These are phyloP conservation scores for Plasmodium cynomolgi DNA, from an alignment of 169 alveolate species.

Conservation along the genomic window DNA sequence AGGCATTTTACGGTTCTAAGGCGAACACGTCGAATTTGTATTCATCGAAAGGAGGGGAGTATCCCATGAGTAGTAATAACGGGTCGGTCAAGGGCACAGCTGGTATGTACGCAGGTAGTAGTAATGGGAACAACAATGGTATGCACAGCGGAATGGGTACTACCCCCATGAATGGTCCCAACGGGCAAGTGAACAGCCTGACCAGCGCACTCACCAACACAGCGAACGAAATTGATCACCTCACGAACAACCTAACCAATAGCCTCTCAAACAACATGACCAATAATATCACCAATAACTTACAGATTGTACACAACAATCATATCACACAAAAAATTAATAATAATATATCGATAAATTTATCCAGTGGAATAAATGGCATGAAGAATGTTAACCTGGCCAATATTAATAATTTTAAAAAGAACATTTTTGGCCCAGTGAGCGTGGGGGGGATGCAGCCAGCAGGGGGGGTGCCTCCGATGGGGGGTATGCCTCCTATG, in stretches of 20 bases:
- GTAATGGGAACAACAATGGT: neutral
- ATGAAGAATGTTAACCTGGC: neutral
- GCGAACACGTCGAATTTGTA: neutral
- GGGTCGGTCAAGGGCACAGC: neutral
- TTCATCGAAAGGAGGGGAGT: neutral
- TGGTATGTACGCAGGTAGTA: neutral
- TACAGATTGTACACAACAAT: slow-evolving; percentile 27
- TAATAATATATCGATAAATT: slow-evolving; percentile 22
- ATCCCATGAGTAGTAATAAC: neutral
- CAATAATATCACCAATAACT: slow-evolving; percentile 16
- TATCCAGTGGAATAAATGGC: slow-evolving; percentile 6
- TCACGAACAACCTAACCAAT: neutral
- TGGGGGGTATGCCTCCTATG: neutral
- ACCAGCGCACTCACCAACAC: neutral
- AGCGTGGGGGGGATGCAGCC: neutral
- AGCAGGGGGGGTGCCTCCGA: too few relatives aligned
- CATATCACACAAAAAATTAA: slow-evolving; percentile 37
- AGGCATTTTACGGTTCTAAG: neutral
- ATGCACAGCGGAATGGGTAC: neutral
- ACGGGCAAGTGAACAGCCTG: neutral
- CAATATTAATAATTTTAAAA: neutral
- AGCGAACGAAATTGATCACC: neutral
- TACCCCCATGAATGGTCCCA: neutral
- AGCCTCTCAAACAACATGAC: neutral
- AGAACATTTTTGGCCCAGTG: neutral